These are phyloP conservation scores for Umbelopsis isabellina DNA, from an alignment of 192 early-diverging fungal species.

Conservation along the genomic window DNA sequence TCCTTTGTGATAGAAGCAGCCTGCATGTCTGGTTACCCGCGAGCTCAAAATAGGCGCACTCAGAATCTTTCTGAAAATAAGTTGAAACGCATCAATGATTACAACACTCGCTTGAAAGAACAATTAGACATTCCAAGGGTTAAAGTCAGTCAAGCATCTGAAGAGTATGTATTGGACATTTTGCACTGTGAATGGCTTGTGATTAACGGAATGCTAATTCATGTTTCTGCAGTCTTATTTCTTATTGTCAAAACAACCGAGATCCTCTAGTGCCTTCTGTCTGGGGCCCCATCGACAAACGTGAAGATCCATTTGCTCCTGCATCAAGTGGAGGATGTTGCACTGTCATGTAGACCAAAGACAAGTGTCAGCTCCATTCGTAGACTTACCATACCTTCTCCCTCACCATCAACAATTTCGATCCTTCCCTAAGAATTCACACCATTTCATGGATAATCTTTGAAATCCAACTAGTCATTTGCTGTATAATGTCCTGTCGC, in stretches of 20 bases:
- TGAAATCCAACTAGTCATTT: background rate
- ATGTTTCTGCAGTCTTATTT: conserved; percentile 35
- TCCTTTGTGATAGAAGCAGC: conserved; percentile 9
- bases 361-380: background rate
- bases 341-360: conserved; percentile 37
- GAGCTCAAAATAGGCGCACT: conserved; percentile 15
- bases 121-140: conserved; percentile 47
- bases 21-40: conserved; percentile 12
- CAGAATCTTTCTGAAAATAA: conserved; percentile 49
- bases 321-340: conserved; percentile 38
- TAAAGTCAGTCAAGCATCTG: conserved; percentile 44
- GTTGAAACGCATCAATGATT: conserved; percentile 41
- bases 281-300: conserved; percentile 48
- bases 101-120: conserved; percentile 42
- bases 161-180: conserved; percentile 16
- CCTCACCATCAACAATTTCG: background rate
- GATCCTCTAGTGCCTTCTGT: conserved; percentile 47
- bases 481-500: no score
- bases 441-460: background rate
- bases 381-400: background rate
- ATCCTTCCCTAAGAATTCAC: background rate
- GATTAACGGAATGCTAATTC: background rate
- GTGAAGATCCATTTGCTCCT: conserved; percentile 47
- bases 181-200: background rate
- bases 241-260: conserved; percentile 42